Evolutionary conservation across 192 early-diverging fungal genomes (phyloP), one percentile per base, ranked within the genome.

Genomic region (Coemansia sp.): DNA sequence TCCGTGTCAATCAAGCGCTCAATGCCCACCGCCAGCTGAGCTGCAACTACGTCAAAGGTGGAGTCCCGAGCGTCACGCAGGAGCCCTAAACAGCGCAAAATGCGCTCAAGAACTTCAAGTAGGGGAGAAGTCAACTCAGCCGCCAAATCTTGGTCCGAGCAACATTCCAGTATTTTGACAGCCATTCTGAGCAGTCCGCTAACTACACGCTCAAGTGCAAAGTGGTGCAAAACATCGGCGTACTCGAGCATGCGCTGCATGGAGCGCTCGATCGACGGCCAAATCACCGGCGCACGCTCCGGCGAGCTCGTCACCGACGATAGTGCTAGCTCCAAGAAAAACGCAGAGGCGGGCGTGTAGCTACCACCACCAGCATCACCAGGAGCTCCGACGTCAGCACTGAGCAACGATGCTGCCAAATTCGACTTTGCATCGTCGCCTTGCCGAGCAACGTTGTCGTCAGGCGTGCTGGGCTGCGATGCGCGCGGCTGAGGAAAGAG

Each of bases 161-260:
- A 57, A n/a, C 15, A n/a, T 26, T 74, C 63, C 7, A 65, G 60
- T 59, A 86, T 78, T 52, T 83, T 87, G 44, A 88, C 84, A 0
- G 88, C 89, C 58, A 93, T 67, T 3, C 89, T 82, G n/a, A 81
- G 68, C n/a, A 94, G 56, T 7, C 86, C 87, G 6, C 87, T 84
- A 6, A 94, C 90, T 0, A 88, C 84, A 12, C 93, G 76, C 74
- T 95, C 90, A 8, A 96, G 81, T 17, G 93, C 65, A 33, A 89
- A 61, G 1, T 81, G 74, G 46, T 88, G 88, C 33, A 86, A 76
- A 8, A 62, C 78, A 42, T 75, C 80, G 15, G 88, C 84, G 22
- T 88, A 77, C n/a, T 81, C 77, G 17, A 98, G 58, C 52, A 96
- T 89, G 18, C 78, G 81, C 60, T 83, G 83, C 43, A 96, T 78